Evolutionary conservation across 768 basidiomycete species (phyloP).

Genomic region (Russula virescens): DNA sequence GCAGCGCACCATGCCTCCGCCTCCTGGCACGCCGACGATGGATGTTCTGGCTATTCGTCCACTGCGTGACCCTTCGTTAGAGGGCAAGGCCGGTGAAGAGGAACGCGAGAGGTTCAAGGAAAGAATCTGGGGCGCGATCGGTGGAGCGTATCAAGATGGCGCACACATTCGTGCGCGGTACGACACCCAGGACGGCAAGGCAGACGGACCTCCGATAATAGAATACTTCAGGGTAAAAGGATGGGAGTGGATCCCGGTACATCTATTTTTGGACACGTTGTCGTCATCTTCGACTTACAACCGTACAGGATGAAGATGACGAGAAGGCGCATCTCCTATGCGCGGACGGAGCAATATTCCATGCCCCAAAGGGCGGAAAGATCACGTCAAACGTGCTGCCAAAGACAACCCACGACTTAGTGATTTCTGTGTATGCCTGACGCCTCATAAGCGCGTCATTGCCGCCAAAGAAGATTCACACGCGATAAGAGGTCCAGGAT

Average conservation of each 20-base stretch:
- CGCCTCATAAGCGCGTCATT: conserved; percentile 6
- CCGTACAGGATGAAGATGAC: conserved; percentile 52
- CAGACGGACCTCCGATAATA: conserved; percentile 50
- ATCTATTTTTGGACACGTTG: conserved; percentile 25
- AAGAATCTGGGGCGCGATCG: conserved; percentile 50
- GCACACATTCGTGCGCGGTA: conserved; percentile 57
- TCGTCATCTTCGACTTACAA: conserved; percentile 1
- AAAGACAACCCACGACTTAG: conserved; percentile 31
- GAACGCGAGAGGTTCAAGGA: conserved; percentile 45
- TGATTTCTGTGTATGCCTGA: conserved; percentile 46
- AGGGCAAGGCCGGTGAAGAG: conserved; percentile 36
- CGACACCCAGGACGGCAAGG: conserved; percentile 40
- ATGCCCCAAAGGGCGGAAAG: conserved; percentile 55
- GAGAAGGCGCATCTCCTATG: conserved; percentile 66
- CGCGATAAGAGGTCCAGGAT: neutral
- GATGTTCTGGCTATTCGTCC: conserved; percentile 80
- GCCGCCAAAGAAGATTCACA: neutral
- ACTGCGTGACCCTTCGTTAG: conserved; percentile 46
- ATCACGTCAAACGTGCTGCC: conserved; percentile 44
- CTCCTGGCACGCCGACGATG: conserved; percentile 40
- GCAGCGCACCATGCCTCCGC: conserved; percentile 40
- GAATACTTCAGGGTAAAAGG: conserved; percentile 75
- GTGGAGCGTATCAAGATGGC: conserved; percentile 74
- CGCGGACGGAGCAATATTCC: conserved; percentile 67
- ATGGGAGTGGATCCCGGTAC: conserved; percentile 85